A percentile compares a stretch with the other conserved stretches of the same genome.
Evolutionary conservation across 2,329 filamentous ascomycete genomes (phyloP).

Genomic region (Neocucurbitaria cava): DNA sequence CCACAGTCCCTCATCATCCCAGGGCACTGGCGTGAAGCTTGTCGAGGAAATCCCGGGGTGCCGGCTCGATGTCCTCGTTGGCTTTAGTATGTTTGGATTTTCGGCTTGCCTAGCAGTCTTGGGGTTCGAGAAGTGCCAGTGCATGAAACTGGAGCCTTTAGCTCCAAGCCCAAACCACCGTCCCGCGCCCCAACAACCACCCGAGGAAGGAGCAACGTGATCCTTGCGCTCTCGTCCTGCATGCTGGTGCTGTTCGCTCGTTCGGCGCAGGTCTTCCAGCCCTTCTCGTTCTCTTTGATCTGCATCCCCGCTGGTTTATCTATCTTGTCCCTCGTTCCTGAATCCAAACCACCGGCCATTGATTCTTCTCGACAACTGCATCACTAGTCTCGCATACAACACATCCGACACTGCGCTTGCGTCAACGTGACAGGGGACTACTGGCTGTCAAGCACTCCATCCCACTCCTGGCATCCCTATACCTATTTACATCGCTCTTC

Average conservation of each 20-base stretch:
- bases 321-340: background rate
- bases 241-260: slow-evolving; percentile 9
- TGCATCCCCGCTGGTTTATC: background rate
- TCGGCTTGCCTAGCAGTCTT: slow-evolving; percentile 19
- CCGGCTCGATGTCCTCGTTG: slow-evolving; percentile 23
- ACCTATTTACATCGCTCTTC: slow-evolving; percentile 21
- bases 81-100: slow-evolving; percentile 20
- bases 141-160: slow-evolving; percentile 23
- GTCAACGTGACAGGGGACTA: slow-evolving; percentile 30
- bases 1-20: background rate
- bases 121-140: slow-evolving; percentile 24
- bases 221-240: slow-evolving; percentile 14
- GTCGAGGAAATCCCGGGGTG: slow-evolving; percentile 4
- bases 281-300: background rate
- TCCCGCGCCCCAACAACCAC: slow-evolving; percentile 22
- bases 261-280: background rate
- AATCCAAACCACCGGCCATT: background rate
- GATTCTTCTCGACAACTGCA: background rate
- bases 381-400: slow-evolving; percentile 1
- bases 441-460: slow-evolving; percentile 19
- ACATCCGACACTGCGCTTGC: slow-evolving; percentile 25
- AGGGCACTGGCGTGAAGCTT: slow-evolving; percentile 1
- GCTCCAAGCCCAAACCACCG: slow-evolving; percentile 6
- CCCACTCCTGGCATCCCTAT: slow-evolving; percentile 24
- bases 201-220: slow-evolving; percentile 7